A percentile compares a stretch with the other conserved stretches of the same genome.
Conservation (phyloP, 2,329 filamentous ascomycete genomes). For the Xenosphaeropsis pyriputrescens region DNA sequence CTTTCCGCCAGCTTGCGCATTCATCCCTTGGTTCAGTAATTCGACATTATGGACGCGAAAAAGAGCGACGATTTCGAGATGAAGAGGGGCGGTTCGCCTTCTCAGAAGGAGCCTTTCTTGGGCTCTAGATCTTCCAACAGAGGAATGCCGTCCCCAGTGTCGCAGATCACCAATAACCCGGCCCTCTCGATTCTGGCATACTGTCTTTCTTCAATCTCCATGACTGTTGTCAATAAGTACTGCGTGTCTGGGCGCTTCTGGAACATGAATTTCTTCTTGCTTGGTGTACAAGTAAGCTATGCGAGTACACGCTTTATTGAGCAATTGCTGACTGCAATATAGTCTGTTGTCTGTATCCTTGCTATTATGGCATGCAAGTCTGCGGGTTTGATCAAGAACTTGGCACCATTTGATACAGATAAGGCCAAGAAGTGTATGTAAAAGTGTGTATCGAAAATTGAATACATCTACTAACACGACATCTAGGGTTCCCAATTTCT, state of each 20-base stretch:
- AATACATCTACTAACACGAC: slow-evolving; percentile 7
- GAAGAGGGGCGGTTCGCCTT: too few species aligned
- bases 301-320: not conserved
- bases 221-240: slow-evolving; percentile 99
- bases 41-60: too few species aligned
- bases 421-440: slow-evolving; percentile 82
- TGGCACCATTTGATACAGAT: slow-evolving; percentile 67
- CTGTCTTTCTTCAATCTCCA: slow-evolving; percentile 91
- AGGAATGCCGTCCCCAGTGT: slow-evolving; percentile 7
- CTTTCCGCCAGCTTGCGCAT: too few species aligned
- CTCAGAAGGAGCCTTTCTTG: slow-evolving; percentile 12
- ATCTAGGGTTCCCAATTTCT: slow-evolving; percentile 84
- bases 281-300: slow-evolving; percentile 73
- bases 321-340: slow-evolving; percentile 6
- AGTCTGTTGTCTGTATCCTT: slow-evolving; percentile 81
- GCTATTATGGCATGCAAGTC: slow-evolving; percentile 77
- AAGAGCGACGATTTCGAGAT: too few species aligned
- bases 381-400: slow-evolving; percentile 65
- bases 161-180: slow-evolving; percentile 55
- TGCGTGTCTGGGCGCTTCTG: slow-evolving; percentile 81
- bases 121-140: slow-evolving; percentile 21
- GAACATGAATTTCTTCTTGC: slow-evolving; percentile 93
- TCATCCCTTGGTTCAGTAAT: too few species aligned
- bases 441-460: not conserved
- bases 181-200: slow-evolving; percentile 74